Evolutionary conservation across 352 stramenopile species (phyloP).

Genomic region (Saprolegnia diclina): DNA sequence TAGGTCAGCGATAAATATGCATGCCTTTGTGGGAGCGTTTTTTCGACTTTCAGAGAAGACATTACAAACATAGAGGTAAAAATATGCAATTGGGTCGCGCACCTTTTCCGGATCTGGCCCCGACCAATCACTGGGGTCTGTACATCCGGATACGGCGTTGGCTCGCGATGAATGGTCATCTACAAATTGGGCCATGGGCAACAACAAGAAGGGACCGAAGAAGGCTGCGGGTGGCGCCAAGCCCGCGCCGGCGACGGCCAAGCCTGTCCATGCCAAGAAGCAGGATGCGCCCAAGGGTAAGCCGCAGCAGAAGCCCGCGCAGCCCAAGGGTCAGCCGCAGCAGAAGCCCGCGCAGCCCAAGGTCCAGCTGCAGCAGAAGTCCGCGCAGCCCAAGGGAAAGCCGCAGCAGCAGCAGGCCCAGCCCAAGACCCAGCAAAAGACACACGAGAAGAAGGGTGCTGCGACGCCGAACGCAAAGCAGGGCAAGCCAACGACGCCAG

Average conservation of each 20-base stretch:
- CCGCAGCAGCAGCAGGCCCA: not conserved
- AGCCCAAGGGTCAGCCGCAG: not conserved
- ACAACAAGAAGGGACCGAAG: not conserved
- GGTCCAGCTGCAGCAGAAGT: conserved; percentile 13
- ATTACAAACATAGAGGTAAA: not conserved
- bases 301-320: not conserved
- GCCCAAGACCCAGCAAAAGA: not conserved
- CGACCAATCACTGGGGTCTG: not conserved
- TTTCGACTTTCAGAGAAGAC: not conserved
- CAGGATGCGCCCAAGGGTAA: not conserved
- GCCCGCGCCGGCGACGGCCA: no score
- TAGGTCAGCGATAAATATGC: not conserved
- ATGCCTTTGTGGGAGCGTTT: not conserved
- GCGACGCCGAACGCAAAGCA: not conserved
- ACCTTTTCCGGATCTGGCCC: not conserved
- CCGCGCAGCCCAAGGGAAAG: not conserved
- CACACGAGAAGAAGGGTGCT: not conserved
- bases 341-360: conserved; percentile 21
- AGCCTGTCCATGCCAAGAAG: no score
- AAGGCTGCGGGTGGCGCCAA: not conserved
- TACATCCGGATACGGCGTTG: not conserved
- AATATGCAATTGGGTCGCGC: not conserved
- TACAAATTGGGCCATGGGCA: not conserved
- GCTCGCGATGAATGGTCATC: conserved; percentile 1
- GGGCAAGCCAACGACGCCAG: not conserved